Evolutionary conservation across 768 basidiomycete species (phyloP), one percentile per base, ranked within the genome.

Genomic region (Termitomyces bulborhizus): DNA sequence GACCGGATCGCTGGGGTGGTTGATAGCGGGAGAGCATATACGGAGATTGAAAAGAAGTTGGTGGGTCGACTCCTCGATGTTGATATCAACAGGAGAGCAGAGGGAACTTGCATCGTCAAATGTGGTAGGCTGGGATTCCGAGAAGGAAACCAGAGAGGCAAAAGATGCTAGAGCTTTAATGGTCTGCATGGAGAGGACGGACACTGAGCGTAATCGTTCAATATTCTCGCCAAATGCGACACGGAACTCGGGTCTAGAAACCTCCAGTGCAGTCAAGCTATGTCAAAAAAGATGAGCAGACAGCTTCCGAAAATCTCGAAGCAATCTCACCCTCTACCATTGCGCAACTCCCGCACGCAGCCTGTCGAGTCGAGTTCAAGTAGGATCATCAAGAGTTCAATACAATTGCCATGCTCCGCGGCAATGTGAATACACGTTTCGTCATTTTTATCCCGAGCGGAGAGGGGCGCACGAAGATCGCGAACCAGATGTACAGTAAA

Each of bases 381-480:
- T 55, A 91, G 73, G 41, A 85, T 77, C 51, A 75, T 72, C 41
- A 90, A 68, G 18, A 90, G 68, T 51, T 85, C 83, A 18, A 83
- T 69, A 67, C 78, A 87, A 53, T 78, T 72, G 45, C 88, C 89
- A 60, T 82, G 80, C 62, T 89, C 87, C 12, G 89, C 89, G 46
- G 88, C 88, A 57, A 89, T 72, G 72, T 91, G 89, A 47, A 91
- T 75, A 72, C 87, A 89, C 3, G 89, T 90, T 64, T 91, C 88
- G 60, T 82, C 81, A 51, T 84, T 69, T 58, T 71, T 78, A 67
- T 90, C 86, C 45, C 75, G 71, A 18, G 88, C 85, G 29, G 80
- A 75, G 41, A 91, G 66, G 0, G 89, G 88, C 6, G 85, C 84
- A 31, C 79, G 81, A 31, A 90, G 80, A 63, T 88, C 84, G 54